Evolutionary conservation across 208 protist genomes (phyloP).

Genomic region (Acanthamoeba polyphaga): DNA sequence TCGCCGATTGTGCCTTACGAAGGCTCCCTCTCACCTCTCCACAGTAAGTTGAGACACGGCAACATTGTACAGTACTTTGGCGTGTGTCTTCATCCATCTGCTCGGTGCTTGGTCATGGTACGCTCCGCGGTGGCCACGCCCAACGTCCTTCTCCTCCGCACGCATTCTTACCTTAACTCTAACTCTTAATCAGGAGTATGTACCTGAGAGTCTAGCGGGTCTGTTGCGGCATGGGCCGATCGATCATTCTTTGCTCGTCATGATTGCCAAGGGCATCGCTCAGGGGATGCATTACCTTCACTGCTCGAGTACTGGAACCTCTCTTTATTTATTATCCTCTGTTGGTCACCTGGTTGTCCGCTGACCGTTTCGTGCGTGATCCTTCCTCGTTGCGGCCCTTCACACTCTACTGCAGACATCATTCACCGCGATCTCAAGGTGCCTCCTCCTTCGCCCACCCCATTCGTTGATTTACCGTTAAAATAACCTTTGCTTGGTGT

Average conservation of each 20-base stretch:
- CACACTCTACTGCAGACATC: not conserved
- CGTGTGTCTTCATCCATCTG: constrained; percentile 35
- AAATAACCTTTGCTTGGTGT: too few species aligned
- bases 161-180: not conserved
- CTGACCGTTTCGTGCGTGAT: not conserved
- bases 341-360: not conserved
- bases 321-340: not conserved
- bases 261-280: constrained; percentile 42
- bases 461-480: too few species aligned
- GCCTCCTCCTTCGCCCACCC: too few species aligned
- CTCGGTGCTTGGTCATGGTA: constrained; percentile 10
- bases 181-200: not conserved
- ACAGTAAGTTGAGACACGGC: constrained; percentile 20
- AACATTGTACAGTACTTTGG: constrained; percentile 58
- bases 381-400: not conserved
- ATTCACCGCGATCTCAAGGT: constrained; percentile 10
- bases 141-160: not conserved
- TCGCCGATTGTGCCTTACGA: not conserved
- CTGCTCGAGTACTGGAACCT: constrained; percentile 3
- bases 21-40: not conserved
- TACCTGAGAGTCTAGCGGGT: constrained; percentile 6
- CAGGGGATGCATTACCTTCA: constrained; percentile 58
- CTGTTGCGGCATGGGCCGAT: not conserved
- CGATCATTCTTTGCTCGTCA: constrained; percentile 13
- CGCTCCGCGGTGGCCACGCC: not conserved